phyloP scores from a whole-genome alignment of 306 rosid genomes.

The Echinosophora koreensis region DNA sequence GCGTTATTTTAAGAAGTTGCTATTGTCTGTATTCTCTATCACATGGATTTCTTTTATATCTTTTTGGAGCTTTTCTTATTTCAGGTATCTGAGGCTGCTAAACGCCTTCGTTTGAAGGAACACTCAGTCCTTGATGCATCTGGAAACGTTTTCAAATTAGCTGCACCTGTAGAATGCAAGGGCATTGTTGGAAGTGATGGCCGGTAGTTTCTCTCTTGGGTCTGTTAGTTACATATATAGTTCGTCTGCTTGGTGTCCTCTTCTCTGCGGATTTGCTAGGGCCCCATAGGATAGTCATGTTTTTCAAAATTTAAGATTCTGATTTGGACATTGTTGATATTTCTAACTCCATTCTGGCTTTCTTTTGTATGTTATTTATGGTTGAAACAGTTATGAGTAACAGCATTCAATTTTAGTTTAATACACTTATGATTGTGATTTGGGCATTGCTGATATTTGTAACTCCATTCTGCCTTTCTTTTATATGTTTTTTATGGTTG shows the following conservation, averaged over 20 bases:
- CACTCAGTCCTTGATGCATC: constrained; percentile 90
- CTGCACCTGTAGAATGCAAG: constrained; percentile 99
- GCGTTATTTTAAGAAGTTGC: background rate
- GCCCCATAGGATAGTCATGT: background rate
- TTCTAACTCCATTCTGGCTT: constrained; percentile 2
- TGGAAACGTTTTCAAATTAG: constrained; percentile 85
- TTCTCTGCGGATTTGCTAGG: background rate
- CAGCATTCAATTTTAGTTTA: too few relatives aligned
- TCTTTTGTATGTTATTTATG: constrained; percentile 10
- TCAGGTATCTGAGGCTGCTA: constrained; percentile 94
- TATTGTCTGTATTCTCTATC: constrained; percentile 3
- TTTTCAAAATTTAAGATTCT: background rate
- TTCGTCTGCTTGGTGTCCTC: constrained; percentile 18
- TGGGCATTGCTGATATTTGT: constrained; percentile 8
- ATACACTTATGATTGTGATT: constrained; percentile 12
- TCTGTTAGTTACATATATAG: constrained; percentile 22
- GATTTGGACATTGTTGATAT: constrained; percentile 3
- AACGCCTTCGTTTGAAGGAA: constrained; percentile 90
- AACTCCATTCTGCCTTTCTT: constrained; percentile 25
- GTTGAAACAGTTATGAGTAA: too few relatives aligned
- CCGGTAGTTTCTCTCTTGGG: constrained; percentile 61
- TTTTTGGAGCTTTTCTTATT: constrained; percentile 40
- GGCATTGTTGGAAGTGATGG: constrained; percentile 99
- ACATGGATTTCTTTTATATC: constrained; percentile 33
- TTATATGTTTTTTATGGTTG: background rate